Percentiles rank a stretch among this genome's conserved stretches.
These are phyloP conservation scores for Carex littledalei DNA, from an alignment of 176 grass and related monocot genomes.

Conservation along the genomic window DNA sequence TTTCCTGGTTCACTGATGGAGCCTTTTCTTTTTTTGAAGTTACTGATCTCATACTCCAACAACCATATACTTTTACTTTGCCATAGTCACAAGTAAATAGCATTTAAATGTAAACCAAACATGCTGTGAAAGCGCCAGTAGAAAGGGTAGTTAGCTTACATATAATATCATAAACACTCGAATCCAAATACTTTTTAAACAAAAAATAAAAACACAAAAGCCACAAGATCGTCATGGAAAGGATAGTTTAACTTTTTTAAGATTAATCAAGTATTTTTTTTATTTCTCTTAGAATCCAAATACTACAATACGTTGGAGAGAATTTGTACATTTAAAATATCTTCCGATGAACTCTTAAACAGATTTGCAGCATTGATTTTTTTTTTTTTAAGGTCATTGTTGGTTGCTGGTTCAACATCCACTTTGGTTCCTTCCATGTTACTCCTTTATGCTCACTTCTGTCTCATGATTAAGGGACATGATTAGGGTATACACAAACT, in stretches of 20 bases:
- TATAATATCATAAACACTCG: not conserved
- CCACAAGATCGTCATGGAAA: too few species aligned
- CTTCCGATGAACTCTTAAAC: not conserved
- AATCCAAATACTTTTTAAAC: too few species aligned
- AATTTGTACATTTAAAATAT: not conserved
- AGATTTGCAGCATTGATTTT: not conserved
- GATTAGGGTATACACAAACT: not conserved
- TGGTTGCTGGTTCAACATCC: not conserved
- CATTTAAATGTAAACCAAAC: constrained; percentile 9
- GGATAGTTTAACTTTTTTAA: not conserved
- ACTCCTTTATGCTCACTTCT: not conserved
- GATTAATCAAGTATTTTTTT: not conserved
- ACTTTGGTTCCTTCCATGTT: not conserved
- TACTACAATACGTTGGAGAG: not conserved
- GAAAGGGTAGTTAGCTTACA: not conserved
- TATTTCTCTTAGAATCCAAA: not conserved
- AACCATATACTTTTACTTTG: constrained; percentile 23
- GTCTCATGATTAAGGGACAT: not conserved
- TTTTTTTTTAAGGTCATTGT: not conserved
- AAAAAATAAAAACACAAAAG: too few species aligned
- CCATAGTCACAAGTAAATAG: constrained; percentile 6
- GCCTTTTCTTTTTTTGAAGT: not conserved
- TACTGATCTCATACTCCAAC: constrained; percentile 21
- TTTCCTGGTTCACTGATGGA: not conserved
- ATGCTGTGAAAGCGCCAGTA: not conserved